phyloP scores from a whole-genome alignment of 148 eudicot species.

The Persicaria tinctoria region DNA sequence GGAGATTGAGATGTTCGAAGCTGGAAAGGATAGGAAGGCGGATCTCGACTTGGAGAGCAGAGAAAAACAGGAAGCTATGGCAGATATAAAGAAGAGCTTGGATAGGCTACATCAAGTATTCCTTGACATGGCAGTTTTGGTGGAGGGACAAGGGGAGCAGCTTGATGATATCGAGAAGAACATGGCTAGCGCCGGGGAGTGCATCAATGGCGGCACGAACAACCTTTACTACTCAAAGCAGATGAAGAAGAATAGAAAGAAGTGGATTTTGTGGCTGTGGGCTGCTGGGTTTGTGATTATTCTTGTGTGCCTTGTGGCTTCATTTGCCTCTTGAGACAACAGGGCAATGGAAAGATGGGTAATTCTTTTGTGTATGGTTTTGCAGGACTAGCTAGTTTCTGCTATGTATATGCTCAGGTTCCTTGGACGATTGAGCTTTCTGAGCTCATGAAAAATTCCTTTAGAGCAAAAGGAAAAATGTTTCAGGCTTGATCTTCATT shows the following conservation, averaged over 20 bases:
- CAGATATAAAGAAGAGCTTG: constrained; percentile 69
- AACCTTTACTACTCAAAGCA: constrained; percentile 58
- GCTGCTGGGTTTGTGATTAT: constrained; percentile 39
- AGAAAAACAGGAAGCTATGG: constrained; percentile 65
- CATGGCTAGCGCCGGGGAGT: constrained; percentile 50
- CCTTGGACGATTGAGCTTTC: too few species aligned
- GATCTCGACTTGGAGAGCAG: constrained; percentile 29
- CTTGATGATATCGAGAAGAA: constrained; percentile 77
- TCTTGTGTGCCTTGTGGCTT: constrained; percentile 44
- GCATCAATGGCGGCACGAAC: constrained; percentile 45
- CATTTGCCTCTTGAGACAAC: constrained; percentile 25
- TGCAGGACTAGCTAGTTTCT: too few species aligned
- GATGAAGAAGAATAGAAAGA: constrained; percentile 46
- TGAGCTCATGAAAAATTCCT: too few species aligned
- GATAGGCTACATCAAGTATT: constrained; percentile 71
- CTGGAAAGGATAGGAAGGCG: constrained; percentile 17
- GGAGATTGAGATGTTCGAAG: constrained; percentile 31
- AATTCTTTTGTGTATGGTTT: too few species aligned
- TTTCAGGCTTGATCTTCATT: too few species aligned
- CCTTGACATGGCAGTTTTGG: constrained; percentile 83
- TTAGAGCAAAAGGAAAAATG: too few species aligned
- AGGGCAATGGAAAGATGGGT: not conserved
- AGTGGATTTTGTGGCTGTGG: constrained; percentile 44
- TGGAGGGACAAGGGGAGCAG: constrained; percentile 58
- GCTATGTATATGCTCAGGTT: too few species aligned